Evolutionary conservation across 176 grass and related monocot genomes (phyloP).

Genomic region (Otatea glauca): DNA sequence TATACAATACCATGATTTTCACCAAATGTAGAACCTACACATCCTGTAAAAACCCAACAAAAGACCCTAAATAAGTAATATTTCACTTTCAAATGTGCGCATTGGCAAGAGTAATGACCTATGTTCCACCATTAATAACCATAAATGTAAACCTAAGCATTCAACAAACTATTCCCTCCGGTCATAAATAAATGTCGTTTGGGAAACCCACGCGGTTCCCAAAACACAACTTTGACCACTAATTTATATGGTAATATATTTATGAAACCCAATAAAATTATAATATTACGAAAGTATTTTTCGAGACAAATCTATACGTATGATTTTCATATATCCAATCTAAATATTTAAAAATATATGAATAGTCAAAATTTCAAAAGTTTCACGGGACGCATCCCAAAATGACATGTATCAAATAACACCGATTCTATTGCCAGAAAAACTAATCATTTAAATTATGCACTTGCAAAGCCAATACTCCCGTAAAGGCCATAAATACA

Average conservation of each 20-base stretch:
- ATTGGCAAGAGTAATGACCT: neutral
- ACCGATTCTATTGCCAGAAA: neutral
- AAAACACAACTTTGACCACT: too few relatives aligned
- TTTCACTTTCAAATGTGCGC: neutral
- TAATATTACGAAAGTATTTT: too few relatives aligned
- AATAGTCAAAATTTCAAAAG: too few relatives aligned
- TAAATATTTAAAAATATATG: too few relatives aligned
- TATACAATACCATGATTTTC: neutral
- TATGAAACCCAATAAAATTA: too few relatives aligned
- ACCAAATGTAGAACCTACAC: neutral
- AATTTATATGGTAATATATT: too few relatives aligned
- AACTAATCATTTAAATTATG: neutral
- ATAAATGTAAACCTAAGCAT: neutral
- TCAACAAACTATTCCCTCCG: neutral
- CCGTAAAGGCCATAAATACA: neutral
- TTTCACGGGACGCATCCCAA: too few relatives aligned
- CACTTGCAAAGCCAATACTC: neutral
- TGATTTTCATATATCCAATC: too few relatives aligned
- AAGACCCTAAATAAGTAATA: conserved; percentile 27
- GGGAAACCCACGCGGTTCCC: too few relatives aligned
- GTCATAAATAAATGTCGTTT: too few relatives aligned
- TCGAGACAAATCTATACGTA: too few relatives aligned
- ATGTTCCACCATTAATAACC: conserved; percentile 11
- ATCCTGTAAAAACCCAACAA: neutral
- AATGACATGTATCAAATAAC: neutral